A percentile compares a stretch with the other conserved stretches of the same genome.
Conservation (phyloP, 2,329 filamentous ascomycete genomes). For the Sporothrix curviconia region DNA sequence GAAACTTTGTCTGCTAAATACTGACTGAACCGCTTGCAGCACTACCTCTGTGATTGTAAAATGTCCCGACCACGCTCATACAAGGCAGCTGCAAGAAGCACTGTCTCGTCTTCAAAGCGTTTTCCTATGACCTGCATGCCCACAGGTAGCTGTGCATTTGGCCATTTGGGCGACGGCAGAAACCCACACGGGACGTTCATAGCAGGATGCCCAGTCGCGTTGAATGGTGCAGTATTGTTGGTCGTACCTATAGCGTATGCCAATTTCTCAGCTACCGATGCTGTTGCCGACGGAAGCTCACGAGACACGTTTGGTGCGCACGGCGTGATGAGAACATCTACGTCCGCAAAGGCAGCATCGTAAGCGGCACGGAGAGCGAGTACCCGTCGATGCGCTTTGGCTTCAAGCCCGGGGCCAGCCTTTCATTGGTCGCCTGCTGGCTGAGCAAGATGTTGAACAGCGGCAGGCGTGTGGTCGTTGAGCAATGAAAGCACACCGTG, state of each 20-base stretch:
- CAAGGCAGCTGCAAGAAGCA: conserved; percentile 25
- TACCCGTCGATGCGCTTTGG: conserved; percentile 41
- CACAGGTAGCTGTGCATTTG: conserved; percentile 23
- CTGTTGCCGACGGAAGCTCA: conserved; percentile 38
- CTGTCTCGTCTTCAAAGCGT: conserved; percentile 24
- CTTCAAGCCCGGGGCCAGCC: conserved; percentile 25
- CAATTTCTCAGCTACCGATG: conserved; percentile 27
- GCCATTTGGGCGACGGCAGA: conserved; percentile 15
- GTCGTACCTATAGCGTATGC: conserved; percentile 38
- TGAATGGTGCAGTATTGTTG: conserved; percentile 41
- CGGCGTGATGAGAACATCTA: conserved; percentile 40
- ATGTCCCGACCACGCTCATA: conserved; percentile 24
- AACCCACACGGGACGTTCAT: conserved; percentile 39
- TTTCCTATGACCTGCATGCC: conserved; percentile 29
- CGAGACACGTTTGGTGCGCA: conserved; percentile 38
- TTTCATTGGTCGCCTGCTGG: conserved; percentile 21
- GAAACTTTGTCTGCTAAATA: no score
- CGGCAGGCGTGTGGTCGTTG: conserved; percentile 37
- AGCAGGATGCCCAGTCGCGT: conserved; percentile 43
- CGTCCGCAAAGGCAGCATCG: conserved; percentile 33
- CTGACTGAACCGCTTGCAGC: no score
- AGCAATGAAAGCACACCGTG: conserved; percentile 34
- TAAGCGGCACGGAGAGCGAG: conserved; percentile 44
- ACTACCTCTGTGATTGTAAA: not conserved
- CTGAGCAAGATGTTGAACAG: conserved; percentile 39